Conservation (phyloP, 2,329 filamentous ascomycete genomes). For the Epichloe hybrida region DNA sequence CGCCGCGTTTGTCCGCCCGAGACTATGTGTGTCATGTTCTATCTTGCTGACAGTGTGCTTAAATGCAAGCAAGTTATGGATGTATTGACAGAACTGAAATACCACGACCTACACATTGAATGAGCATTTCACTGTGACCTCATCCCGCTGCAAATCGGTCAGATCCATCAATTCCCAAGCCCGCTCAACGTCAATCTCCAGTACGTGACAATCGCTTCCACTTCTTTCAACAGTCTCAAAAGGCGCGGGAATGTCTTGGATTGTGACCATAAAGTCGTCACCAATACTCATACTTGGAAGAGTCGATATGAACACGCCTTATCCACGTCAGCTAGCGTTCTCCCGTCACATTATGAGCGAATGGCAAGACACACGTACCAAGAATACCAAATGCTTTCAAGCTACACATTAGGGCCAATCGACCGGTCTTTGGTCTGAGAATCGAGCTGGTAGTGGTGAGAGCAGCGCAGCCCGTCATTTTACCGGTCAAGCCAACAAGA, state of each 20-base stretch:
- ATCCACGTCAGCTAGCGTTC: neutral
- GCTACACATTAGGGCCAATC: constrained; percentile 50
- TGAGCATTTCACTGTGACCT: constrained; percentile 55
- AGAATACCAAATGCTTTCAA: constrained; percentile 70
- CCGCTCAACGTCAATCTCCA: constrained; percentile 62
- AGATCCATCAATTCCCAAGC: constrained; percentile 69
- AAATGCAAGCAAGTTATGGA: no score
- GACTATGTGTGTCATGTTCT: no score
- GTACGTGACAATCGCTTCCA: constrained; percentile 38
- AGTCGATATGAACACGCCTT: constrained; percentile 62
- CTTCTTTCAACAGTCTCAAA: constrained; percentile 48
- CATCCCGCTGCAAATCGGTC: constrained; percentile 64
- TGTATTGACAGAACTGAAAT: no score
- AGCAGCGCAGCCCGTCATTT: constrained; percentile 82
- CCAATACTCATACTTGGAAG: constrained; percentile 47
- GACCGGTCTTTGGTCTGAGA: constrained; percentile 38
- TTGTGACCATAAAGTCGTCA: constrained; percentile 58
- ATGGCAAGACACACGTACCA: constrained; percentile 31
- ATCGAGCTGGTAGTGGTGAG: constrained; percentile 51
- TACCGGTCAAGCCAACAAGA: constrained; percentile 65
- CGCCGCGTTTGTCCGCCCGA: no score
- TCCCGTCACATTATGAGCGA: neutral
- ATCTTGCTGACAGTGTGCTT: no score
- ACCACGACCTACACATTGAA: constrained; percentile 22
- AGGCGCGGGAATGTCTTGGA: constrained; percentile 60